Base-by-base conservation (phyloP, 129 eudicot genomes). In the Tanacetum coccineum region DNA sequence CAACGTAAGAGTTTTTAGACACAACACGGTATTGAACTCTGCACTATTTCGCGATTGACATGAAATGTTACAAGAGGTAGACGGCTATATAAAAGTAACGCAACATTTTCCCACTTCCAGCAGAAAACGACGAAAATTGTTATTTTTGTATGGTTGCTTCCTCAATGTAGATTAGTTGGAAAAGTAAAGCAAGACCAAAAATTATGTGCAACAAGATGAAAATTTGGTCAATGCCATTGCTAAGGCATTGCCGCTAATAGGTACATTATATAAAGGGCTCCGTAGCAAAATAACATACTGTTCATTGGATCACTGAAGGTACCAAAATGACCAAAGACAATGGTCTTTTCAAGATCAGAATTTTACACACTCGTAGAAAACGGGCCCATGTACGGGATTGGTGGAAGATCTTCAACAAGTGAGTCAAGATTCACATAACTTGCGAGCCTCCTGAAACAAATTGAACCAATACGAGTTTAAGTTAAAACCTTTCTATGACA, bases 371-470 rank as follows among this genome's bases (percentile, higher is more conserved):
- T 21, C 28, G 19, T 62, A 68, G 62, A 63, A 68, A 61, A 61
- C 9, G 14, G 32, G n/a, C 75, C 76, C 66, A 70, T 63, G 53
- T 45, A 63, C 30, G 57, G 70, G 44, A 49, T 59, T 21, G 44
- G 47, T 49, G 51, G 68, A 59, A 60, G 56, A 68, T 59, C 70
- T 40, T 39, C 67, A 14, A 50, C 70, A 68, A 75, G 70, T 13
- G 68, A 36, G 70, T 39, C 57, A 7, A 4, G 59, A 68, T 68
- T 75, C 80, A 68, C 80, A 68, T 51, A 61, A 76, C 75, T 68
- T 68, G 75, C 56, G 10, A 52, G 22, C 80, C 80, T 62, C 52
- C 80, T 76, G 70, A 76, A 68, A 75, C 70, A 32, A 49, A 59
- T 9, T 4, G 18, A 72, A 39, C 56, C 26, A 66, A 66, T 20